phyloP scores from a whole-genome alignment of 257 asterid genomes.

The Solanum stenotomum region DNA sequence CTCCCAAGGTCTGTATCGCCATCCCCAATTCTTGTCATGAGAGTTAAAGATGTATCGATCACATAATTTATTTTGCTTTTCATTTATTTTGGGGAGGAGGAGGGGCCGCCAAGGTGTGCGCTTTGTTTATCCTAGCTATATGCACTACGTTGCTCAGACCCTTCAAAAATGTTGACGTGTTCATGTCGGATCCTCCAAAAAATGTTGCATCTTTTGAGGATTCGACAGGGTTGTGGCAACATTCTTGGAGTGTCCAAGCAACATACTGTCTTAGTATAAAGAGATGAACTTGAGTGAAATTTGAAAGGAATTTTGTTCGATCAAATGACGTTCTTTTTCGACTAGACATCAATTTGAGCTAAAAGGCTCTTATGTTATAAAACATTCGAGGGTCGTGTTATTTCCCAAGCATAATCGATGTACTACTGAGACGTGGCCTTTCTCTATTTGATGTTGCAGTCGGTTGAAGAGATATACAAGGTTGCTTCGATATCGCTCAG shows the following conservation, averaged over 20 bases:
- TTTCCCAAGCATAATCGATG: neutral
- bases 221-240: neutral
- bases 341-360: neutral
- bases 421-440: neutral
- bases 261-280: neutral
- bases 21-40: neutral
- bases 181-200: neutral
- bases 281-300: neutral
- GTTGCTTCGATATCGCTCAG: conserved; percentile 90
- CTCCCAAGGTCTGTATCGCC: conserved; percentile 49
- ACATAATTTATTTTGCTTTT: neutral
- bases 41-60: neutral
- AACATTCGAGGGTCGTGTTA: neutral
- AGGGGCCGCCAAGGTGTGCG: neutral
- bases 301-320: neutral
- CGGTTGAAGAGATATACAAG: conserved; percentile 96
- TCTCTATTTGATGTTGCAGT: conserved; percentile 27
- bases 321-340: neutral
- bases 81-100: neutral
- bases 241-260: neutral
- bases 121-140: neutral
- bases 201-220: neutral
- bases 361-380: neutral
- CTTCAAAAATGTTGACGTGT: neutral
- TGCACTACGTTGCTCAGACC: neutral